These are phyloP conservation scores for Chlorencoelia australis DNA, from an alignment of 2,329 filamentous ascomycete species.

Conservation along the genomic window DNA sequence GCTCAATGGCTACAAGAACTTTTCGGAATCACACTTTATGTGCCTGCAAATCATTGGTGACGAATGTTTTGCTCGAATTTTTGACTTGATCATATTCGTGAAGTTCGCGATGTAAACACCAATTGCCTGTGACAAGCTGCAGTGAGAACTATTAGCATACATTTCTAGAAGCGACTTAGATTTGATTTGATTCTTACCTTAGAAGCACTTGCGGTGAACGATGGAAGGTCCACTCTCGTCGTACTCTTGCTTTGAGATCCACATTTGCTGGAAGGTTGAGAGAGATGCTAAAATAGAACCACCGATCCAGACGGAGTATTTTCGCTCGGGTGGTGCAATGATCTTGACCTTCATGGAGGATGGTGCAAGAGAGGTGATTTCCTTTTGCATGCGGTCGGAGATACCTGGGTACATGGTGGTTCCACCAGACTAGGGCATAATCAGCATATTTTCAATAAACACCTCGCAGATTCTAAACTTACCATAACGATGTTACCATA, in stretches of 20 bases:
- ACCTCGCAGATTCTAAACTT: constrained; percentile 34
- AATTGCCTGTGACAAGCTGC: constrained; percentile 18
- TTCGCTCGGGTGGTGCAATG: constrained; percentile 98
- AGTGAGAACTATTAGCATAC: neutral
- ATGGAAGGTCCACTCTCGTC: constrained; percentile 99
- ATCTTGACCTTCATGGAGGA: constrained; percentile 99
- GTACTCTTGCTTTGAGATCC: constrained; percentile 99
- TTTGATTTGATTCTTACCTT: constrained; percentile 47
- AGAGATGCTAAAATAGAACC: constrained; percentile 99
- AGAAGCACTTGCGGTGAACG: constrained; percentile 99
- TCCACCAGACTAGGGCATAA: constrained; percentile 73
- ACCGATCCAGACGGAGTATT: constrained; percentile 99
- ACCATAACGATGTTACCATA: constrained; percentile 99
- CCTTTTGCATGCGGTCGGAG: constrained; percentile 99
- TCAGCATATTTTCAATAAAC: constrained; percentile 8
- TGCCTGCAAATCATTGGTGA: constrained; percentile 22
- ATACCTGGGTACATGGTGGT: constrained; percentile 99
- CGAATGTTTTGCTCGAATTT: constrained; percentile 22
- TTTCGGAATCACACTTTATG: constrained; percentile 26
- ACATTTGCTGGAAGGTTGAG: constrained; percentile 99
- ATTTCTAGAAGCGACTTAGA: neutral
- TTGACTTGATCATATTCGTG: constrained; percentile 26
- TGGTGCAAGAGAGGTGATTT: constrained; percentile 97
- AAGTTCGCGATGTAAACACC: constrained; percentile 26
- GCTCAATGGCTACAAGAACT: constrained; percentile 27